Conservation (phyloP, 208 protist genomes). For the Crithidia expoeki region DNA sequence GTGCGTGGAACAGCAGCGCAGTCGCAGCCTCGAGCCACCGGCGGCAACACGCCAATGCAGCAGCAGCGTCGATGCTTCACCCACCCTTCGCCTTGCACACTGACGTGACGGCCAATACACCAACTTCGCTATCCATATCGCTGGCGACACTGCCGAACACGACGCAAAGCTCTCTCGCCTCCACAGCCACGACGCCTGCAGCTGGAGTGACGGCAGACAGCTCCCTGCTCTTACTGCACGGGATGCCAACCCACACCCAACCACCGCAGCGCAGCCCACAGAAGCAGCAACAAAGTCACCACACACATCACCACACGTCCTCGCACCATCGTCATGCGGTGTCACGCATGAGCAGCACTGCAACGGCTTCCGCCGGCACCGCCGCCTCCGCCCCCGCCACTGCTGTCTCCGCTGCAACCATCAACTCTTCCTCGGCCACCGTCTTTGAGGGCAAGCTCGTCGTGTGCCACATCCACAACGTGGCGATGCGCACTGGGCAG, state of each 20-base stretch:
- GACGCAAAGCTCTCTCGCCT: background rate
- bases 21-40: slow-evolving; percentile 2
- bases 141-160: background rate
- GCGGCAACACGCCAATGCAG: background rate
- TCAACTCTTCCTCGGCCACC: slow-evolving; percentile 12
- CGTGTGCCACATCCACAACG: slow-evolving; percentile 75
- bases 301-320: slow-evolving; percentile 15
- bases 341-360: background rate
- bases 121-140: slow-evolving; percentile 4
- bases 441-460: slow-evolving; percentile 69
- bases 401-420: slow-evolving; percentile 1
- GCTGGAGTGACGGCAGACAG: too few species aligned
- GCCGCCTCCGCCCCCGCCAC: too few species aligned
- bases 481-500: slow-evolving; percentile 54
- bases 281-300: too few species aligned
- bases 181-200: too few species aligned
- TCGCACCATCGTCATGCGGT: background rate
- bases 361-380: slow-evolving; percentile 2
- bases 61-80: background rate
- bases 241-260: slow-evolving; percentile 3
- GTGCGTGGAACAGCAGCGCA: slow-evolving; percentile 23
- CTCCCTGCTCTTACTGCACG: background rate
- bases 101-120: background rate
- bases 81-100: background rate
- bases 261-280: background rate